Conservation (phyloP, 495 filamentous ascomycete species). For the Mytilinidion resinicola region DNA sequence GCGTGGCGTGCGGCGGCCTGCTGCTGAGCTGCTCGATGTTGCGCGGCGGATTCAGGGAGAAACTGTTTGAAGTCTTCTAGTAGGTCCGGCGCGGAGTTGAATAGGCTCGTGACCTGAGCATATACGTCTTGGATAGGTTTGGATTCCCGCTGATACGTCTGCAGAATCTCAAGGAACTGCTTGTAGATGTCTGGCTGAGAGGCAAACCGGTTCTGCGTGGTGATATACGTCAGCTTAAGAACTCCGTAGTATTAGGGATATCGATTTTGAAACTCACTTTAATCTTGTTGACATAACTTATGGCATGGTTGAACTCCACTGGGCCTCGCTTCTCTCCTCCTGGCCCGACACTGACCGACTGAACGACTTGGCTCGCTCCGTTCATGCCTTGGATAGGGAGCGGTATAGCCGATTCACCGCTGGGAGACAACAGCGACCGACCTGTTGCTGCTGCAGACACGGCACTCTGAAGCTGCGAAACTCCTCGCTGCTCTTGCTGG, state of each 20-base stretch:
- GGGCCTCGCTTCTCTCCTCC: slow-evolving; percentile 76
- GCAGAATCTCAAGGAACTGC: slow-evolving; percentile 95
- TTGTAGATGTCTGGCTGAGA: slow-evolving; percentile 98
- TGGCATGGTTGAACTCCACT: slow-evolving; percentile 99
- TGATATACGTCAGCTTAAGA: not conserved
- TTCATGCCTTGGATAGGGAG: slow-evolving; percentile 39
- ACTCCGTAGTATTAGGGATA: not conserved
- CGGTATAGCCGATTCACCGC: slow-evolving; percentile 41
- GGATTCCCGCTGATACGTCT: slow-evolving; percentile 96
- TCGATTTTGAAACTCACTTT: slow-evolving; percentile 56
- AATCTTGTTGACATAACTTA: slow-evolving; percentile 99
- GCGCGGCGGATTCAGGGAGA: slow-evolving; percentile 90
- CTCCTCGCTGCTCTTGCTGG: slow-evolving; percentile 74
- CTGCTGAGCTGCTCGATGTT: slow-evolving; percentile 59
- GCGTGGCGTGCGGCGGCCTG: slow-evolving; percentile 59
- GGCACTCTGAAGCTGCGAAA: slow-evolving; percentile 73
- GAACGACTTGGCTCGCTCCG: slow-evolving; percentile 43
- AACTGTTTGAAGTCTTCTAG: slow-evolving; percentile 99
- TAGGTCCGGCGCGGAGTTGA: slow-evolving; percentile 90
- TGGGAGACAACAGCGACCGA: slow-evolving; percentile 25
- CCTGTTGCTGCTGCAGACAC: slow-evolving; percentile 55
- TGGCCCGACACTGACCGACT: slow-evolving; percentile 46
- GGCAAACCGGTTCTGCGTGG: slow-evolving; percentile 78
- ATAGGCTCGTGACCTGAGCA: slow-evolving; percentile 90
- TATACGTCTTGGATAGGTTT: slow-evolving; percentile 99